Percentiles rank a stretch among this genome's conserved stretches.
Conservation (phyloP, 2,329 filamentous ascomycete genomes). For the Aspergillus sp. region DNA sequence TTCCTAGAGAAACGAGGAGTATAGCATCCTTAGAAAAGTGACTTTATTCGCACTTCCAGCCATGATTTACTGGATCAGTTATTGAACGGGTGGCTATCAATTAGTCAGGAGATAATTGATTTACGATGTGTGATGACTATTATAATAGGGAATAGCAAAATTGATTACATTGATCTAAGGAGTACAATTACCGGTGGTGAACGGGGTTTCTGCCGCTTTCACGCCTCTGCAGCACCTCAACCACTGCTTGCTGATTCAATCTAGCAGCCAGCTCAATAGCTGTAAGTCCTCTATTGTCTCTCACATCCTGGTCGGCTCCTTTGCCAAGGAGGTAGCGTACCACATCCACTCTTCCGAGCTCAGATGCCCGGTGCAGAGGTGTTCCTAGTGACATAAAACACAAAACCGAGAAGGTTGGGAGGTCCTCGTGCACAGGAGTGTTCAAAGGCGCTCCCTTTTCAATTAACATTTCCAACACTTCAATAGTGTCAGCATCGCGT, state of each 20-base stretch:
- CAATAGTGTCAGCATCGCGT: conserved; percentile 18
- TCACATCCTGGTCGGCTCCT: conserved; percentile 22
- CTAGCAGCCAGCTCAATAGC: conserved; percentile 22
- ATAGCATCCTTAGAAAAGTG: no score
- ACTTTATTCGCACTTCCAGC: no score
- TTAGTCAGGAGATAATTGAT: no score
- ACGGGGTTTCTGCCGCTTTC: no score
- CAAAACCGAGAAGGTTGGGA: conserved; percentile 21
- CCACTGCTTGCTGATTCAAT: conserved; percentile 13
- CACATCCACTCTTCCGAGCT: conserved; percentile 23
- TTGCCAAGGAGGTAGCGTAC: conserved; percentile 22
- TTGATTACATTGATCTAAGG: no score
- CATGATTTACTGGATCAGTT: no score
- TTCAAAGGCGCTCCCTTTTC: conserved; percentile 23
- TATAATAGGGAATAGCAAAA: no score
- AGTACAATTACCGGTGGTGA: no score
- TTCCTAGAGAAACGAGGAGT: no score
- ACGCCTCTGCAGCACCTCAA: not conserved
- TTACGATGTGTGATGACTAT: no score
- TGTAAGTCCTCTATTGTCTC: conserved; percentile 23
- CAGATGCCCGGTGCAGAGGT: conserved; percentile 26
- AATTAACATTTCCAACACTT: conserved; percentile 22
- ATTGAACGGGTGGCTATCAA: no score
- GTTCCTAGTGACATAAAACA: conserved; percentile 25
- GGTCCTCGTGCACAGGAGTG: conserved; percentile 23